phyloP scores from a whole-genome alignment of 495 filamentous ascomycete genomes.

The Tricharina praecox region DNA sequence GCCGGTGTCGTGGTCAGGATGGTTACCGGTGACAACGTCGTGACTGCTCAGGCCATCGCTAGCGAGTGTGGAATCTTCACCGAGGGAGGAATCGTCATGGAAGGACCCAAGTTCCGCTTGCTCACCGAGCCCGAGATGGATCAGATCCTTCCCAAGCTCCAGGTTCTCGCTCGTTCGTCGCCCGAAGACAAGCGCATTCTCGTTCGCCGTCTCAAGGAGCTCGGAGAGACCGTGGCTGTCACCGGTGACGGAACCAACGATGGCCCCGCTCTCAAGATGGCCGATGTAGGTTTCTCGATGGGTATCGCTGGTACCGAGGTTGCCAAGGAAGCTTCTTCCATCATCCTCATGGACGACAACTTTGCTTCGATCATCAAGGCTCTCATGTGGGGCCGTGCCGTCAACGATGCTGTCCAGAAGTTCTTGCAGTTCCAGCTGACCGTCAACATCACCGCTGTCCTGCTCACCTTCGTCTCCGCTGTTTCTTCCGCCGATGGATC shows the following conservation, averaged over 20 bases:
- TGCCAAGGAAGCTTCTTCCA: constrained; percentile 84
- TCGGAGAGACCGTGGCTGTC: constrained; percentile 68
- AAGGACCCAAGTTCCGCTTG: constrained; percentile 69
- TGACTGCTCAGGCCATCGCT: constrained; percentile 70
- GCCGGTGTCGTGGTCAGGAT: constrained; percentile 77
- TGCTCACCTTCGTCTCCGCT: constrained; percentile 67
- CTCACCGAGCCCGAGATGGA: constrained; percentile 55
- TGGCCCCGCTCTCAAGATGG: constrained; percentile 66
- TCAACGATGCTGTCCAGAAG: constrained; percentile 80
- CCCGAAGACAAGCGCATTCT: constrained; percentile 78
- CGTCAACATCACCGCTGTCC: constrained; percentile 75
- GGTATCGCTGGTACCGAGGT: constrained; percentile 81
- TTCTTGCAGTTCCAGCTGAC: constrained; percentile 88
- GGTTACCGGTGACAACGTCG: constrained; percentile 77
- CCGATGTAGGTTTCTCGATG: constrained; percentile 87
- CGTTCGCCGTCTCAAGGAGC: constrained; percentile 53
- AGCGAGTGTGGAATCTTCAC: constrained; percentile 70
- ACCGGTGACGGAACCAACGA: constrained; percentile 87
- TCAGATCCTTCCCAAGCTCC: constrained; percentile 52
- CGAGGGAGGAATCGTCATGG: constrained; percentile 56
- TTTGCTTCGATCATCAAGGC: constrained; percentile 79
- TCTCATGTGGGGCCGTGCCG: constrained; percentile 75
- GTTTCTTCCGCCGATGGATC: constrained; percentile 47
- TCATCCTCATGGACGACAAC: constrained; percentile 85
- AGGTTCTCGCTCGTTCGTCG: constrained; percentile 71